Percentiles rank a stretch among this genome's conserved stretches.
Evolutionary conservation across 163 green algal species (phyloP).

Genomic region (Chlamydomonas reinhardtii): DNA sequence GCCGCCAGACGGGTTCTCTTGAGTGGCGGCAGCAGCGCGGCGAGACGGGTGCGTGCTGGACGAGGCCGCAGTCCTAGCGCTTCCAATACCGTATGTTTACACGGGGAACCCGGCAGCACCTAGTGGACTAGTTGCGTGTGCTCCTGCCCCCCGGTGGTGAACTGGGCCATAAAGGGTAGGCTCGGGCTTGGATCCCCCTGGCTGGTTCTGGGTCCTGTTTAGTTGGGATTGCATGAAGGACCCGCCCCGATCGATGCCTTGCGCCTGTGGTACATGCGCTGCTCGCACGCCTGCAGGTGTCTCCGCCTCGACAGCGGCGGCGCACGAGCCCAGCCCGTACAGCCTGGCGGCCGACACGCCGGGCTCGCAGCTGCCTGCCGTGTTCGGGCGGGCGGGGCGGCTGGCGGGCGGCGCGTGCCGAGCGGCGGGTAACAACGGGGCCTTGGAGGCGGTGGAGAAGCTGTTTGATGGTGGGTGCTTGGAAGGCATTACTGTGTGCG

Average conservation of each 20-base stretch:
- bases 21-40: constrained; percentile 53
- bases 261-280: neutral
- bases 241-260: no score
- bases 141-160: no score
- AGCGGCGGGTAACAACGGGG: constrained; percentile 58
- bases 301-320: neutral
- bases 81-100: no score
- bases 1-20: constrained; percentile 48
- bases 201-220: no score
- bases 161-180: no score
- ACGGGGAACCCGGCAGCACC: no score
- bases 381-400: constrained; percentile 36
- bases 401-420: constrained; percentile 48
- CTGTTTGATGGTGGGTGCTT: constrained; percentile 48
- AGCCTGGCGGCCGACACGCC: neutral
- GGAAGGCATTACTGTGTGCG: neutral
- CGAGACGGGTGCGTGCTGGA: constrained; percentile 37
- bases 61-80: neutral
- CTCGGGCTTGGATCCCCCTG: no score
- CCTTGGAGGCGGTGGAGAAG: constrained; percentile 7
- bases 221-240: no score
- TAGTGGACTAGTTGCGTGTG: no score
- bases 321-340: neutral
- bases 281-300: neutral
- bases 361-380: neutral